phyloP scores from a whole-genome alignment of 306 rosid species.

The Vigna radiata region DNA sequence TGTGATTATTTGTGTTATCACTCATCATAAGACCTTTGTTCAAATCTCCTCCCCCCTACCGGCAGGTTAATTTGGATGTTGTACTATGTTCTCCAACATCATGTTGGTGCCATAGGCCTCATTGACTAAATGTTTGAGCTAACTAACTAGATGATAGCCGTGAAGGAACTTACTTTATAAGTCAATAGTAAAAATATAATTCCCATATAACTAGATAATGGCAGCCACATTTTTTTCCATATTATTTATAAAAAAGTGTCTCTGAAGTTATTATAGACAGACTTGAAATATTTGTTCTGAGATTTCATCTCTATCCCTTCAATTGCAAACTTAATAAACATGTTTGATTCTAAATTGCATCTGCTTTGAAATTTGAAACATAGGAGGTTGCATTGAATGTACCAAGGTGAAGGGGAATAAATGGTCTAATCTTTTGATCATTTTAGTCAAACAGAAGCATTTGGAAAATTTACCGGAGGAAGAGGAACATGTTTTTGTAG shows the following conservation, averaged over 20 bases:
- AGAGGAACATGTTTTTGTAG: background rate
- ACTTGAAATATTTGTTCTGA: slow-evolving; percentile 18
- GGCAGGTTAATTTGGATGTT: background rate
- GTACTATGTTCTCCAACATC: background rate
- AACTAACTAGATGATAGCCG: slow-evolving; percentile 4
- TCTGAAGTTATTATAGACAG: slow-evolving; percentile 6
- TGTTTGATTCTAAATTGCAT: slow-evolving; percentile 2
- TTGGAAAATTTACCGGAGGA: slow-evolving; percentile 10
- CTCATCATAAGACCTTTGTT: background rate
- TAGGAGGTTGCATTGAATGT: background rate
- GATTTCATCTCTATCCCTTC: background rate
- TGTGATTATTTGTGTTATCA: background rate
- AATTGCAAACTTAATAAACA: slow-evolving; percentile 2
- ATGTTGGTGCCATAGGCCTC: background rate
- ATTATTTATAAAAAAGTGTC: slow-evolving; percentile 13
- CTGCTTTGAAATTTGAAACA: background rate
- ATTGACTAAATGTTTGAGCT: slow-evolving; percentile 19
- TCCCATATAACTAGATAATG: background rate
- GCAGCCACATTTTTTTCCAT: background rate
- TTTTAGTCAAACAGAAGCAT: background rate
- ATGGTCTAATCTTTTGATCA: background rate
- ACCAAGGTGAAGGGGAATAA: background rate
- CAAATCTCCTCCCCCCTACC: background rate
- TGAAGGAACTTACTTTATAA: background rate
- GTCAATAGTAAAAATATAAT: slow-evolving; percentile 27